Base-by-base conservation (phyloP, 345 rosid genomes). In the Linum trigynum region DNA sequence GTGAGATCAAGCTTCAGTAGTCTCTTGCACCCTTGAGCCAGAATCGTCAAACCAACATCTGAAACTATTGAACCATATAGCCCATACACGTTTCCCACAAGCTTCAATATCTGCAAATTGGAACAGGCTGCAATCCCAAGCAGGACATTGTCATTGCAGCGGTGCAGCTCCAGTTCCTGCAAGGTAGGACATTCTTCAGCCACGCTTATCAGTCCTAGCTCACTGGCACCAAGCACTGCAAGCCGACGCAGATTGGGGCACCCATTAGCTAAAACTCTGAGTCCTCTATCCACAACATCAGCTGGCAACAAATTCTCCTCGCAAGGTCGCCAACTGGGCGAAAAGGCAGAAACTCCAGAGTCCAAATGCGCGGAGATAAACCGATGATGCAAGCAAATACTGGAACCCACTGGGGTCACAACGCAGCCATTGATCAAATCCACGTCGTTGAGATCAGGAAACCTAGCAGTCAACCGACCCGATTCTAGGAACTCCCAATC, bases 221-320 rank as follows among this genome's bases (percentile, higher is more conserved):
- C 65, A 39, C 65, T 62, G 8, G 50, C 65, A 62, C 65, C 65
- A 15, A 62, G 39, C 48, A 62, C 51, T 2, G 50, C 51, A 39
- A 62, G 36, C 36, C 50, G 40, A 39, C 65, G 51, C 50, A 62
- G 40, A 39, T 62, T 62, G 0, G 65, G 65, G 40, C 68, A 75
- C 8, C 71, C 74, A 51, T 53, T 7, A 5, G 71, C 68, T 7
- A 75, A 53, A 2, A 61, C 68, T 58, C 57, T 39, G 10, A 74
- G 71, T 61, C 74, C 78, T 66, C 67, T 58, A 53, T 75, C 78
- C 36, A 75, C 71, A 48, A 66, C 36, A 48, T 86, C 91, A 74
- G 70, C 84, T n/a, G 84, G 78, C 73, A 90, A 74, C 69, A 88
- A n/a, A 60, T 71, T 79, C 15, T 82, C 87, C 70, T 85, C 89